These are phyloP conservation scores for Globisporangium spinosum DNA, from an alignment of 352 stramenopile genomes.

Conservation along the genomic window DNA sequence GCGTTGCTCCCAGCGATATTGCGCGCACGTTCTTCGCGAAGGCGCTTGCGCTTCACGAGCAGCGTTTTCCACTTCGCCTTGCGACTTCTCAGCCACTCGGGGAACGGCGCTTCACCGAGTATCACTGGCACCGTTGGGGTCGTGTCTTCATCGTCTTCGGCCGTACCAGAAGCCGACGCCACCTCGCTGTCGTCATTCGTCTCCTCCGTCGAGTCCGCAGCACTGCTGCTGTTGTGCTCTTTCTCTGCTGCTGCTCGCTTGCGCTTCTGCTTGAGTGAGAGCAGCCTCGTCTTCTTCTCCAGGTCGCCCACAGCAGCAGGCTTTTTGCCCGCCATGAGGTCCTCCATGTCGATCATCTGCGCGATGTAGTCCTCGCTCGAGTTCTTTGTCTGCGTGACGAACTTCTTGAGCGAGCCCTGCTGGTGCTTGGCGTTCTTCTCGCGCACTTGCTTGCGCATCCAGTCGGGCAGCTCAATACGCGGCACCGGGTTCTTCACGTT, in stretches of 20 bases:
- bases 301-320: conserved; percentile 2
- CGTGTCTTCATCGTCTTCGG: conserved; percentile 1
- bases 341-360: conserved; percentile 70
- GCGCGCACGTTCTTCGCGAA: conserved; percentile 49
- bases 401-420: conserved; percentile 85
- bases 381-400: conserved; percentile 65
- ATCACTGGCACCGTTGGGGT: conserved; percentile 29
- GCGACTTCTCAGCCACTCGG: conserved; percentile 57
- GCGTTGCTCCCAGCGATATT: conserved; percentile 19
- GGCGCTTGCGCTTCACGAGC: conserved; percentile 51
- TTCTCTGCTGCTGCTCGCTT: conserved; percentile 8
- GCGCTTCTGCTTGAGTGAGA: conserved; percentile 18
- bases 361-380: conserved; percentile 44
- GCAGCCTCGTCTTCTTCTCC: conserved; percentile 14
- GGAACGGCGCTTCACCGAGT: conserved; percentile 56
- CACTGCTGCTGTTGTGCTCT: conserved; percentile 13
- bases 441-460: conserved; percentile 93
- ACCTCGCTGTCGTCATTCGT: conserved; percentile 23
- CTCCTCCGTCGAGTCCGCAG: conserved; percentile 21
- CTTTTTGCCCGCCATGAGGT: conserved; percentile 34
- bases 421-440: conserved; percentile 83
- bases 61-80: conserved; percentile 73
- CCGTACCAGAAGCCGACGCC: neutral
- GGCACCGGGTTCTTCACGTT: conserved; percentile 96
- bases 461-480: conserved; percentile 94